Percentiles rank a stretch among this genome's conserved stretches.
Evolutionary conservation across 78 protist species (phyloP).

Genomic region (Mantamonas sphyraenae): DNA sequence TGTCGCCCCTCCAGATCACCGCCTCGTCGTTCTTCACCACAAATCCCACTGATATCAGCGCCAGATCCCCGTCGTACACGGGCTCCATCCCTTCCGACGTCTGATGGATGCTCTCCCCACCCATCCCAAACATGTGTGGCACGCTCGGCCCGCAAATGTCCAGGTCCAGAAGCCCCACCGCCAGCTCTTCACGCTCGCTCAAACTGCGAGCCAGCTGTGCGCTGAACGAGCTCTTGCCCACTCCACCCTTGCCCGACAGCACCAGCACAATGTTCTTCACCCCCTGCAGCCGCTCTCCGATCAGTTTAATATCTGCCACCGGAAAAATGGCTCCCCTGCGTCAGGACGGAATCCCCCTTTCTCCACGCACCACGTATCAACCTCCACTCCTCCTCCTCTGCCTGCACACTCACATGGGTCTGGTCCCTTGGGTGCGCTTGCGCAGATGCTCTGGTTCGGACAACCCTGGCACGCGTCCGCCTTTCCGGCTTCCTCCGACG

Average conservation of each 20-base stretch:
- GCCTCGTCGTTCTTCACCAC: slow-evolving; percentile 82
- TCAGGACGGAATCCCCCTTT: no score
- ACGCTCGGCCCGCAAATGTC: slow-evolving; percentile 97
- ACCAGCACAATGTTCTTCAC: slow-evolving; percentile 85
- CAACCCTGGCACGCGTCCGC: slow-evolving; percentile 77
- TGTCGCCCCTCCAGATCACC: slow-evolving; percentile 98
- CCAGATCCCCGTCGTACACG: slow-evolving; percentile 74
- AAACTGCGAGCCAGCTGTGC: slow-evolving; percentile 82
- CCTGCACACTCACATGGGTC: slow-evolving; percentile 59
- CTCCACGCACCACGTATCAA: neutral
- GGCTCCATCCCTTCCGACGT: slow-evolving; percentile 88
- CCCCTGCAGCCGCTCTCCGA: neutral
- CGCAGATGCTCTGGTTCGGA: slow-evolving; percentile 79
- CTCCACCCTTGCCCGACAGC: slow-evolving; percentile 97
- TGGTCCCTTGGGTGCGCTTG: slow-evolving; percentile 37
- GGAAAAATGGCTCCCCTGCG: neutral
- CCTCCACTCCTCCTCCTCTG: no score
- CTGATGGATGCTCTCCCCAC: slow-evolving; percentile 64
- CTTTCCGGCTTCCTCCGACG: slow-evolving; percentile 66
- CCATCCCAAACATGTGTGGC: slow-evolving; percentile 85
- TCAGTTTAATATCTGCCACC: neutral
- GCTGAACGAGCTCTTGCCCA: slow-evolving; percentile 93
- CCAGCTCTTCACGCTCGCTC: slow-evolving; percentile 15
- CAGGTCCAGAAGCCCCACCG: slow-evolving; percentile 87
- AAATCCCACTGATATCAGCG: slow-evolving; percentile 92